Evolutionary conservation across 768 basidiomycete species (phyloP).

Genomic region (Podaxis carcinomalis): DNA sequence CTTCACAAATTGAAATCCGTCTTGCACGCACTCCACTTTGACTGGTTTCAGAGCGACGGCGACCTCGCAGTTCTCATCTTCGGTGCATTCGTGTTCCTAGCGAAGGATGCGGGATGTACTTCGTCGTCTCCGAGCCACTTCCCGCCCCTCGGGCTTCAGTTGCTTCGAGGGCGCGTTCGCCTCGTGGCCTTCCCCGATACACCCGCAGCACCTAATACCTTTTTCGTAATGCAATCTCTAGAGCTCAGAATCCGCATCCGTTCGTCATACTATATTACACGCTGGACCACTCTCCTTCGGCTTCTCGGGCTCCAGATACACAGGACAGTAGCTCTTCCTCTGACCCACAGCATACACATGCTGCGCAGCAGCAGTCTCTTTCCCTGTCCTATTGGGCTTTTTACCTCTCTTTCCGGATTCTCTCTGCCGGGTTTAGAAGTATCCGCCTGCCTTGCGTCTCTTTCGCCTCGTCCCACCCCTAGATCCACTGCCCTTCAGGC

Average conservation of each 20-base stretch:
- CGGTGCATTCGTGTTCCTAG: slow-evolving; percentile 1
- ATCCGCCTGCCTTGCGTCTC: neutral
- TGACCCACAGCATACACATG: neutral
- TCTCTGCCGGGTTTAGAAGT: neutral
- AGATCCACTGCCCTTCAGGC: neutral
- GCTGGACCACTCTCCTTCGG: neutral
- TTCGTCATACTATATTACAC: slow-evolving; percentile 1
- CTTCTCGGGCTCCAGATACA: neutral
- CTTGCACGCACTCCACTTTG: slow-evolving; percentile 6
- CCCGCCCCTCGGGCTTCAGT: too few species aligned
- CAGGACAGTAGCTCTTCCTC: neutral
- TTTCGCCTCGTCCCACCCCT: neutral
- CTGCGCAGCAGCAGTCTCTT: neutral
- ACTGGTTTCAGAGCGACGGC: neutral
- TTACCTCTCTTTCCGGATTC: neutral
- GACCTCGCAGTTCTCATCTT: slow-evolving; percentile 6
- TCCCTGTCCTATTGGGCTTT: neutral
- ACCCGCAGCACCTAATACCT: slow-evolving; percentile 6
- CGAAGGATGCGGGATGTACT: slow-evolving; percentile 8
- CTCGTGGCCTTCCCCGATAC: slow-evolving; percentile 11
- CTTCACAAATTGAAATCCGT: slow-evolving; percentile 8
- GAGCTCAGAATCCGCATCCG: slow-evolving; percentile 7
- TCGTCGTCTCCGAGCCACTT: neutral
- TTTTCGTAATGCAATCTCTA: neutral
- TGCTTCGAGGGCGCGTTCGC: neutral